Evolutionary conservation across 306 rosid genomes (phyloP).

Genomic region (Macrotyloma uniflorum): DNA sequence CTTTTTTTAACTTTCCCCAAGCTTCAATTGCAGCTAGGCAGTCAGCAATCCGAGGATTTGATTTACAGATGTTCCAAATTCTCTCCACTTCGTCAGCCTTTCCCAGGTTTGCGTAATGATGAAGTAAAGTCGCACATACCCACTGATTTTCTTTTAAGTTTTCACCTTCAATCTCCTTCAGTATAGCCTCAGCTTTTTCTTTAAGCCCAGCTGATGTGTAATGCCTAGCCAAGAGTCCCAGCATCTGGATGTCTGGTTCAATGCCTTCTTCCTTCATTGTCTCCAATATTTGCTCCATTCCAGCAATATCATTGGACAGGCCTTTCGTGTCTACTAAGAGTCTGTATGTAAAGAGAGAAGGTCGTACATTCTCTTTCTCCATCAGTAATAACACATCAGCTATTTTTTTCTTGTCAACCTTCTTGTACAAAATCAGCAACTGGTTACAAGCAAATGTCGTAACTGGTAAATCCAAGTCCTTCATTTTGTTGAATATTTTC

Average conservation of each 20-base stretch:
- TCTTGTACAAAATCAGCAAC: constrained; percentile 75
- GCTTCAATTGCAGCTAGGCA: constrained; percentile 72
- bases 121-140: constrained; percentile 39
- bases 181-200: constrained; percentile 64
- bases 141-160: constrained; percentile 42
- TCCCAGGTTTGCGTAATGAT: constrained; percentile 69
- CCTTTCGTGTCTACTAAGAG: constrained; percentile 72
- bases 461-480: constrained; percentile 62
- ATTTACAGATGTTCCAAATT: constrained; percentile 66
- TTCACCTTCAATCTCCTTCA: constrained; percentile 73
- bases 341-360: constrained; percentile 58
- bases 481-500: constrained; percentile 76
- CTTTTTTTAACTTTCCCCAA: constrained; percentile 69
- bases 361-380: constrained; percentile 79
- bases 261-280: constrained; percentile 77
- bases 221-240: constrained; percentile 58
- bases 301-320: constrained; percentile 58
- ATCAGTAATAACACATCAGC: constrained; percentile 69
- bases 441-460: constrained; percentile 75
- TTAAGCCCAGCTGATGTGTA: constrained; percentile 62
- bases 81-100: constrained; percentile 74
- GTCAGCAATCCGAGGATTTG: constrained; percentile 50
- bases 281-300: constrained; percentile 77
- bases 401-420: constrained; percentile 69
- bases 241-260: constrained; percentile 46